These are phyloP conservation scores for Bretschneidera sinensis DNA, from an alignment of 345 rosid genomes.

Conservation along the genomic window DNA sequence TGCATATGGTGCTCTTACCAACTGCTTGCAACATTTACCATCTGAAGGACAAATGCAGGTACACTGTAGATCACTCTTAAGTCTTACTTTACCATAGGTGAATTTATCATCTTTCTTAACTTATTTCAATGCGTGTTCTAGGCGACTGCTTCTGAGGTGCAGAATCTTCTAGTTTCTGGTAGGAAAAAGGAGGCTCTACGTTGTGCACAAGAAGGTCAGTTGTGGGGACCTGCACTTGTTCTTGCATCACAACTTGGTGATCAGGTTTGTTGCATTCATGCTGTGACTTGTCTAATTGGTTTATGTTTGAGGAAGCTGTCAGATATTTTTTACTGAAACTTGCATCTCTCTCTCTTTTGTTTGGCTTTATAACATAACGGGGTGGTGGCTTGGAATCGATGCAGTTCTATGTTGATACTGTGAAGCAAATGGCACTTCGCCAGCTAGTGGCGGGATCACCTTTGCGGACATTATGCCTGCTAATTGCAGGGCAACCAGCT, in stretches of 20 bases:
- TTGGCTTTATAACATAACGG: slow-evolving; percentile 8
- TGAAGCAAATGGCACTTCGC: slow-evolving; percentile 91
- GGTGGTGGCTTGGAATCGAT: slow-evolving; percentile 16
- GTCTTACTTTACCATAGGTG: not conserved
- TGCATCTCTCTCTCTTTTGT: not conserved
- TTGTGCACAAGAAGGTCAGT: slow-evolving; percentile 86
- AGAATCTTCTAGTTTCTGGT: slow-evolving; percentile 93
- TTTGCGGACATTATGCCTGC: slow-evolving; percentile 87
- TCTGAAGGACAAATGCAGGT: slow-evolving; percentile 87
- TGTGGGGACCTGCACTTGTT: slow-evolving; percentile 99
- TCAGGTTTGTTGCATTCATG: slow-evolving; percentile 58
- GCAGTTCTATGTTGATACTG: slow-evolving; percentile 91
- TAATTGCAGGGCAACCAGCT: slow-evolving; percentile 95
- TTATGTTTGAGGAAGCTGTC: too few relatives aligned
- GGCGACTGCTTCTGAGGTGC: slow-evolving; percentile 93
- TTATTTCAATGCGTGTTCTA: slow-evolving; percentile 25
- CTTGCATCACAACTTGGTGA: slow-evolving; percentile 94
- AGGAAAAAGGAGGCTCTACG: slow-evolving; percentile 77
- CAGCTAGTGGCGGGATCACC: slow-evolving; percentile 97
- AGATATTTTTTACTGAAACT: too few relatives aligned
- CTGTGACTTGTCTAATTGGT: too few relatives aligned
- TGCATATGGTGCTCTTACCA: slow-evolving; percentile 47
- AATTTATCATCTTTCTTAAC: slow-evolving; percentile 17
- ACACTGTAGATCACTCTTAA: slow-evolving; percentile 20
- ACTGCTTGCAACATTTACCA: slow-evolving; percentile 80